Percentiles rank a stretch among this genome's conserved stretches.
These are phyloP conservation scores for Hirsutella minnesotensis DNA, from an alignment of 2,329 filamentous ascomycete genomes.

Conservation along the genomic window DNA sequence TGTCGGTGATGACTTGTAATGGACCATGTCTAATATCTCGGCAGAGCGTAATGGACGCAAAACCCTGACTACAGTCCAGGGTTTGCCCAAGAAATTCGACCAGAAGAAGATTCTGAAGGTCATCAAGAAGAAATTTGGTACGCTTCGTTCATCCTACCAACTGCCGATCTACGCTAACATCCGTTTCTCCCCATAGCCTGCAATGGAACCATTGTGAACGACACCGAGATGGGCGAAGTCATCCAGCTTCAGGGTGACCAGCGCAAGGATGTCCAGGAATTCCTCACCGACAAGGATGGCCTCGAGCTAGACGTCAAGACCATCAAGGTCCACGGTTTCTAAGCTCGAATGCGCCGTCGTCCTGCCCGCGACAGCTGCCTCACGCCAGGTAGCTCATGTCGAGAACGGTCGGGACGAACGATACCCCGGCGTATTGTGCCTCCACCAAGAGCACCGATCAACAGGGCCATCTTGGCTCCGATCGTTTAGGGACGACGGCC, in stretches of 20 bases:
- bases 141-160: conserved; percentile 15
- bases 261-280: conserved; percentile 97
- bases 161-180: conserved; percentile 3
- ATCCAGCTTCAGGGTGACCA: conserved; percentile 99
- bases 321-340: conserved; percentile 70
- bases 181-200: conserved; percentile 48
- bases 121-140: conserved; percentile 99
- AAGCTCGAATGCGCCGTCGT: conserved; percentile 27
- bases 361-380: conserved; percentile 19
- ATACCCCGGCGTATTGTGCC: conserved; percentile 14
- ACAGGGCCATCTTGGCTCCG: conserved; percentile 18
- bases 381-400: conserved; percentile 17
- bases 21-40: background rate
- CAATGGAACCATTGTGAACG: conserved; percentile 99
- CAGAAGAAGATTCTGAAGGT: conserved; percentile 99
- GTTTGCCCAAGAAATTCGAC: conserved; percentile 97
- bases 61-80: conserved; percentile 99
- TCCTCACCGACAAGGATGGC: conserved; percentile 90
- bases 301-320: conserved; percentile 90
- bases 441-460: conserved; percentile 13
- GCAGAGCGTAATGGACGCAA: conserved; percentile 99
- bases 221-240: conserved; percentile 96
- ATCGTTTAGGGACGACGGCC: conserved; percentile 11
- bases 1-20: conserved; percentile 24
- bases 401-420: conserved; percentile 17